A percentile compares a stretch with the other conserved stretches of the same genome.
These are phyloP conservation scores for Aspergillus oerlinghausenensis DNA, from an alignment of 2,329 filamentous ascomycete species.

Conservation along the genomic window DNA sequence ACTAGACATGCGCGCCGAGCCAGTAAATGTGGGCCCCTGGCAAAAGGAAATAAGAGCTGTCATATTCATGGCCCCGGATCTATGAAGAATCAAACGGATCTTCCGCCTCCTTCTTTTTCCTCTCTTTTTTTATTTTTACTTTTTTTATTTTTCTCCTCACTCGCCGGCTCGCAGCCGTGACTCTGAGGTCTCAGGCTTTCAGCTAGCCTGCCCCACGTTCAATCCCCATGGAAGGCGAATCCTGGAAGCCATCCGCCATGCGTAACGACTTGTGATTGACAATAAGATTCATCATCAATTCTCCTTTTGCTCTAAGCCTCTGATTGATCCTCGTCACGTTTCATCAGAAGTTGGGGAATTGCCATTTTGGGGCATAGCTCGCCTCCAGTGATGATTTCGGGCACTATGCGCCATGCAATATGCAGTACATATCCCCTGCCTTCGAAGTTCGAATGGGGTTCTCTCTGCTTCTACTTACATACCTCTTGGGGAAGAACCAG, in stretches of 20 bases:
- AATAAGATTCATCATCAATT: background rate
- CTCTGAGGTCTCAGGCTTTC: background rate
- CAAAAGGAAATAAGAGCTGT: constrained; percentile 25
- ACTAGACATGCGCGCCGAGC: constrained; percentile 1
- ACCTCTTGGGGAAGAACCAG: background rate
- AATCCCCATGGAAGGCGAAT: background rate
- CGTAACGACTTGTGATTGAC: background rate
- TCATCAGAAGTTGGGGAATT: background rate
- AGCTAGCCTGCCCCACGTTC: background rate
- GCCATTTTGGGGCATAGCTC: background rate
- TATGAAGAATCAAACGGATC: constrained; percentile 7
- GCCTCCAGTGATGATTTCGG: background rate
- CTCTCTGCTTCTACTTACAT: background rate
- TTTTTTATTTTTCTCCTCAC: background rate
- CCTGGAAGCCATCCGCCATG: background rate
- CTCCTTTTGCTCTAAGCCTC: background rate
- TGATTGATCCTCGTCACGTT: background rate
- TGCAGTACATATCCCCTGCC: background rate
- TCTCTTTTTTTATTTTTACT: background rate
- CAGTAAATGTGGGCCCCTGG: constrained; percentile 3
- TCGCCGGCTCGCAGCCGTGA: background rate
- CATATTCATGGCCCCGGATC: constrained; percentile 22
- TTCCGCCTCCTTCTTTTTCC: constrained; percentile 1
- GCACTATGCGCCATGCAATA: background rate
- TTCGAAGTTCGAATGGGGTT: background rate